A percentile compares a stretch with the other conserved stretches of the same genome.
These are phyloP conservation scores for Mesembryanthemum crystallinum DNA, from an alignment of 148 eudicot species.

Conservation along the genomic window DNA sequence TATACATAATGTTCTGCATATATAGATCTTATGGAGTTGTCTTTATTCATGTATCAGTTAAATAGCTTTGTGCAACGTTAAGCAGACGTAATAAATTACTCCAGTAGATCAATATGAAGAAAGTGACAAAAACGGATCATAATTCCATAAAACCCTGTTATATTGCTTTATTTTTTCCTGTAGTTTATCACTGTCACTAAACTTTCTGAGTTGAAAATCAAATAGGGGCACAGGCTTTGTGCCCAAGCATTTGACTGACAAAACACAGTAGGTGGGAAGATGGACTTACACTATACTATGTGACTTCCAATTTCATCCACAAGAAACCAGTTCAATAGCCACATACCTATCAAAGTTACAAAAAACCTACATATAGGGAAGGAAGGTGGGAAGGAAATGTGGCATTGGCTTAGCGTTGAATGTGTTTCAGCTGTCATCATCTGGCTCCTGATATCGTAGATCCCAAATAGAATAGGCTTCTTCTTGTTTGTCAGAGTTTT, in stretches of 20 bases:
- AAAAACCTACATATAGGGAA: too few species aligned
- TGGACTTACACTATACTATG: neutral
- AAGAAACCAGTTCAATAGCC: too few species aligned
- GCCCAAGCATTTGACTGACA: too few species aligned
- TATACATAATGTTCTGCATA: neutral
- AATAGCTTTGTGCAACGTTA: neutral
- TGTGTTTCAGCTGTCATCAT: neutral
- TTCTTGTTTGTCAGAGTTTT: neutral
- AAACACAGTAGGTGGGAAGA: neutral
- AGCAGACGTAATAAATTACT: neutral
- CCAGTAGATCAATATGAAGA: neutral
- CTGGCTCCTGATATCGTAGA: constrained; percentile 19
- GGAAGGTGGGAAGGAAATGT: neutral
- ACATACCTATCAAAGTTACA: too few species aligned
- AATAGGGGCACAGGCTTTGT: neutral
- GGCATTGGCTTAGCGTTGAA: neutral
- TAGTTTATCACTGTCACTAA: neutral
- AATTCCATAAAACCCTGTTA: neutral
- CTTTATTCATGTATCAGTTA: neutral
- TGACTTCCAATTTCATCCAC: too few species aligned
- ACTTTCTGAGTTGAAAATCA: neutral
- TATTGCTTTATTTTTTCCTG: neutral
- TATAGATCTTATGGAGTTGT: neutral
- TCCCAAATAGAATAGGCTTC: constrained; percentile 22
- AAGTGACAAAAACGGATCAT: neutral